These are phyloP conservation scores for Berkeleyomyces basicola DNA, from an alignment of 2,329 filamentous ascomycete species.

Conservation along the genomic window DNA sequence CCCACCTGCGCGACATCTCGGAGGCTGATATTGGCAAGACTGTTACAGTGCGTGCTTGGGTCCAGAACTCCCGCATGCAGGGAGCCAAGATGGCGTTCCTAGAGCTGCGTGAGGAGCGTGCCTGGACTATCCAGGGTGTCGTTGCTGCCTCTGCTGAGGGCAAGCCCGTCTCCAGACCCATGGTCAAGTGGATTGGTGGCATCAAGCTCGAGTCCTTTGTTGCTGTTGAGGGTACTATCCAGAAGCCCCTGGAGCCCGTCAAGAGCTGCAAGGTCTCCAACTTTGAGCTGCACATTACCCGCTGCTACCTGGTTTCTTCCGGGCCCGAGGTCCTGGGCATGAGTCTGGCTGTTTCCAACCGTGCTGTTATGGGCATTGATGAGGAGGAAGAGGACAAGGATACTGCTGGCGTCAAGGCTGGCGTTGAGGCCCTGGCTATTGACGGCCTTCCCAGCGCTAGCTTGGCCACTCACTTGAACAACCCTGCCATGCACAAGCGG, in stretches of 20 bases:
- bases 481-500: constrained; percentile 82
- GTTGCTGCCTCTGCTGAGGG: constrained; percentile 57
- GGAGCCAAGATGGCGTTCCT: constrained; percentile 84
- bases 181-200: constrained; percentile 79
- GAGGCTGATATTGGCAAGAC: constrained; percentile 51
- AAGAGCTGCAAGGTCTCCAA: constrained; percentile 69
- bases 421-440: constrained; percentile 26
- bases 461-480: constrained; percentile 74
- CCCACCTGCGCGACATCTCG: constrained; percentile 45
- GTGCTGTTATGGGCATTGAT: constrained; percentile 39
- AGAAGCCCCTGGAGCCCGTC: constrained; percentile 72
- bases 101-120: constrained; percentile 59
- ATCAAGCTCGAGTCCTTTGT: constrained; percentile 71
- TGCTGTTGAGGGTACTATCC: constrained; percentile 60
- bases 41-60: constrained; percentile 60
- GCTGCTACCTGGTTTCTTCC: constrained; percentile 60
- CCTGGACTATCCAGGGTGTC: constrained; percentile 71
- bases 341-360: constrained; percentile 38
- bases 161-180: constrained; percentile 54
- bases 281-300: constrained; percentile 76
- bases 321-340: constrained; percentile 41
- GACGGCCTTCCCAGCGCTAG: constrained; percentile 51
- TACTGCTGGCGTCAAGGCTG: constrained; percentile 21
- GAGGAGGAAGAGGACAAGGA: constrained; percentile 32
- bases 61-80: constrained; percentile 79